Conservation (phyloP, 2,329 filamentous ascomycete species). For the Cercospora beticola region DNA sequence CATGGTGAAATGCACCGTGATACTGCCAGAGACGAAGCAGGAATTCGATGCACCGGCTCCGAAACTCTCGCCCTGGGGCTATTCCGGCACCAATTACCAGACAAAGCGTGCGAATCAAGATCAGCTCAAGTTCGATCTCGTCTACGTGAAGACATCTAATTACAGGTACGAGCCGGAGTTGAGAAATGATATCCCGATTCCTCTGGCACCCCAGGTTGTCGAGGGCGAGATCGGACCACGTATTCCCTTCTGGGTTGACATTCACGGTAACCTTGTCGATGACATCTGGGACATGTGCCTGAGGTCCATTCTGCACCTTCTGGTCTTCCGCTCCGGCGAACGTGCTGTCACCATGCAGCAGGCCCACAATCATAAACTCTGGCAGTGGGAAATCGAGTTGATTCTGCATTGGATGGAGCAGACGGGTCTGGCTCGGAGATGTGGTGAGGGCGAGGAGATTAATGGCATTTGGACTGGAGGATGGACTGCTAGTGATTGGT, state of each 20-base stretch:
- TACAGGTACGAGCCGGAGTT: slow-evolving; percentile 60
- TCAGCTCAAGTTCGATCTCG: slow-evolving; percentile 64
- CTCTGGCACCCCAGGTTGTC: slow-evolving; percentile 13
- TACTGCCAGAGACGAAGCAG: slow-evolving; percentile 61
- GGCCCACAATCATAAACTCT: slow-evolving; percentile 58
- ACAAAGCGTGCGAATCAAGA: slow-evolving; percentile 66
- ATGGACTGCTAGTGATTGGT: slow-evolving; percentile 61
- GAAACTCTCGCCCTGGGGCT: slow-evolving; percentile 61
- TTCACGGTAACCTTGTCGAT: slow-evolving; percentile 61
- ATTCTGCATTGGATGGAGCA: slow-evolving; percentile 60
- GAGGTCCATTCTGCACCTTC: slow-evolving; percentile 60
- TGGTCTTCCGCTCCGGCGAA: slow-evolving; percentile 63
- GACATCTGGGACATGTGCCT: slow-evolving; percentile 65
- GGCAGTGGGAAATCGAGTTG: slow-evolving; percentile 62
- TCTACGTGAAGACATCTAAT: slow-evolving; percentile 56
- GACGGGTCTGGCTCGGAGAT: slow-evolving; percentile 53
- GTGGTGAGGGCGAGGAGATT: slow-evolving; percentile 41
- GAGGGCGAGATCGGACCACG: slow-evolving; percentile 31
- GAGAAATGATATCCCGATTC: slow-evolving; percentile 43
- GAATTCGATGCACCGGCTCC: slow-evolving; percentile 43
- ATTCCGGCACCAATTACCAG: slow-evolving; percentile 69
- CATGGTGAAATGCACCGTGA: slow-evolving; percentile 54
- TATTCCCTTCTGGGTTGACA: slow-evolving; percentile 71
- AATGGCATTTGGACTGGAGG: slow-evolving; percentile 35
- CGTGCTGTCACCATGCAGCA: slow-evolving; percentile 54